Conservation (phyloP, 257 asterid genomes). For the Nicotiana benthamiana region DNA sequence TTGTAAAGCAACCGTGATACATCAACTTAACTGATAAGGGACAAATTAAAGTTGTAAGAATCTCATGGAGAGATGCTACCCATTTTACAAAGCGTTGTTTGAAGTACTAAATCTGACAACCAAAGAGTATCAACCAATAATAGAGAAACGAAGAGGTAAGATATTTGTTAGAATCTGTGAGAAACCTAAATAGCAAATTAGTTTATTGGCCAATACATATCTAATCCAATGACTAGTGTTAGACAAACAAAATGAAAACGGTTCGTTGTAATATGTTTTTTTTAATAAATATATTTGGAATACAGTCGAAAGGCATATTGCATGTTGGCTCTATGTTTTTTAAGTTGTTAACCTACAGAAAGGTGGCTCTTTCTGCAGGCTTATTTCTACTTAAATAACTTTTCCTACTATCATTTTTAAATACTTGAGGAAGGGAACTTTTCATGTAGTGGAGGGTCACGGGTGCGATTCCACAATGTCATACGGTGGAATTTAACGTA, state of each 20-base stretch:
- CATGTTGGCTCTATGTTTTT: neutral
- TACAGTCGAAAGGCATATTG: neutral
- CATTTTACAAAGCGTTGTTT: too few species aligned
- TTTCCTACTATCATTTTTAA: neutral
- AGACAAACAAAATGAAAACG: neutral
- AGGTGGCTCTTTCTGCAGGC: neutral
- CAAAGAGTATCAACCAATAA: too few species aligned
- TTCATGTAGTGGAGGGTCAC: conserved; percentile 1
- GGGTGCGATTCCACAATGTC: conserved; percentile 4
- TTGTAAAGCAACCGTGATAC: neutral
- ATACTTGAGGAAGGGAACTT: neutral
- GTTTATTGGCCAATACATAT: too few species aligned
- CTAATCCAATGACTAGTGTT: too few species aligned
- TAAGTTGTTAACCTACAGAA: neutral
- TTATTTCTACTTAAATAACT: neutral
- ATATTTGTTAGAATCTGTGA: too few species aligned
- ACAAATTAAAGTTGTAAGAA: too few species aligned
- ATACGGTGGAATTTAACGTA: neutral
- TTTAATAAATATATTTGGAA: neutral
- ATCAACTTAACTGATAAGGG: too few species aligned
- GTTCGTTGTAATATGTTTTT: too few species aligned
- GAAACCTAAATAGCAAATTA: too few species aligned
- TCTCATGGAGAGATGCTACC: neutral
- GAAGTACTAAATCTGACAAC: too few species aligned
- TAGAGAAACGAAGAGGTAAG: too few species aligned